These are phyloP conservation scores for Limonomyces culmigenus DNA, from an alignment of 1,284 basidiomycete genomes.

Conservation along the genomic window DNA sequence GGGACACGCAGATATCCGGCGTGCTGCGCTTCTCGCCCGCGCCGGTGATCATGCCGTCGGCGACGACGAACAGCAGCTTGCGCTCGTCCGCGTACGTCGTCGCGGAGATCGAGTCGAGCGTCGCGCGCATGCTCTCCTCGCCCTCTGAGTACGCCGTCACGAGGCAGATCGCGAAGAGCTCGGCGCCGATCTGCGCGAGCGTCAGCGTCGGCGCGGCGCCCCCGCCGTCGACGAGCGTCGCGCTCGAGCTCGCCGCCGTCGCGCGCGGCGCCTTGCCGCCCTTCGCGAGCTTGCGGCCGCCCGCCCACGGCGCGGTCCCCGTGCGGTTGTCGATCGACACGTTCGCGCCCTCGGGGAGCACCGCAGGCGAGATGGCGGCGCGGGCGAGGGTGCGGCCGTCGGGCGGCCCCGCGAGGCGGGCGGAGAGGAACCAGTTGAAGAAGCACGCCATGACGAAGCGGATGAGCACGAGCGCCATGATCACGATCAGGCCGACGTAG, in stretches of 20 bases:
- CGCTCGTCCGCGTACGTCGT: conserved; percentile 86
- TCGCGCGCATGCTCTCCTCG: conserved; percentile 80
- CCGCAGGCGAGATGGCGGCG: conserved; percentile 79
- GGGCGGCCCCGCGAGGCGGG: conserved; percentile 60
- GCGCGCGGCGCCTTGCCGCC: conserved; percentile 20
- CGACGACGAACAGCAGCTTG: conserved; percentile 89
- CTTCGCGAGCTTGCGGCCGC: conserved; percentile 28
- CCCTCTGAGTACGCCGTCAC: conserved; percentile 98
- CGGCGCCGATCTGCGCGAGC: conserved; percentile 78
- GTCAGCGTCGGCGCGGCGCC: conserved; percentile 50
- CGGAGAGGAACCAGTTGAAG: conserved; percentile 92
- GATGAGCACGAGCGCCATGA: conserved; percentile 78
- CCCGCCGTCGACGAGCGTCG: conserved; percentile 32
- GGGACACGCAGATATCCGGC: conserved; percentile 87
- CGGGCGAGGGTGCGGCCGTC: conserved; percentile 49
- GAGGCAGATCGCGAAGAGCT: conserved; percentile 88
- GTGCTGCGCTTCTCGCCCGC: conserved; percentile 89
- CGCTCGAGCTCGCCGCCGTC: conserved; percentile 29
- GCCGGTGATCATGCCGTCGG: conserved; percentile 98
- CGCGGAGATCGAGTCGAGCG: conserved; percentile 81
- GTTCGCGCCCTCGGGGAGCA: conserved; percentile 92
- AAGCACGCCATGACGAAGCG: conserved; percentile 94
- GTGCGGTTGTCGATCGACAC: conserved; percentile 73
- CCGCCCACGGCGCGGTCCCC: conserved; percentile 89
- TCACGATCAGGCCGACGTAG: conserved; percentile 83